Conservation (phyloP, 257 asterid species). For the Penstemon barbatus region DNA sequence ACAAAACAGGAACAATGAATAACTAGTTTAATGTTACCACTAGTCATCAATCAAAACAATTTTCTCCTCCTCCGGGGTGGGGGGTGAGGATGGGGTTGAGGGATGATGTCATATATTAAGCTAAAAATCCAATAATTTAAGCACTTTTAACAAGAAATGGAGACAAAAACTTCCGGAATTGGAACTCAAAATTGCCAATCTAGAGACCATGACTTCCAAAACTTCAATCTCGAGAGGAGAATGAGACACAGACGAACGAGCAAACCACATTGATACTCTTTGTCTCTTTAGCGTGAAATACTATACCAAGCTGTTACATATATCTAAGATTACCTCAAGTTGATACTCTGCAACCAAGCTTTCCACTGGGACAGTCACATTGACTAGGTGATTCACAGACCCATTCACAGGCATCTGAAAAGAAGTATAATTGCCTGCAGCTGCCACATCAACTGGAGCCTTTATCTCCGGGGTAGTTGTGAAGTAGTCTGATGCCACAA, state of each 20-base stretch:
- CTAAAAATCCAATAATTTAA: not conserved
- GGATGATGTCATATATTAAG: not conserved
- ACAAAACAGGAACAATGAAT: not conserved
- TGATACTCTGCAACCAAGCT: constrained; percentile 38
- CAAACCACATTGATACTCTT: too few species aligned
- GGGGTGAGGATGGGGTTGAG: too few species aligned
- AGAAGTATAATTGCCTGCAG: constrained; percentile 60
- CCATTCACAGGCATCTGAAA: constrained; percentile 57
- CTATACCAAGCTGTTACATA: too few species aligned
- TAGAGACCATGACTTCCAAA: too few species aligned
- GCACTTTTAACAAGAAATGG: too few species aligned
- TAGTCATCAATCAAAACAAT: not conserved
- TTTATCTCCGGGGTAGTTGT: constrained; percentile 71
- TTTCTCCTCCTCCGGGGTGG: not conserved
- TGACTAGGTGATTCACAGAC: constrained; percentile 31
- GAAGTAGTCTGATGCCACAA: constrained; percentile 74
- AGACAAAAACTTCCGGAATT: too few species aligned
- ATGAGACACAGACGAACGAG: too few species aligned
- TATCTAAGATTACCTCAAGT: constrained; percentile 45
- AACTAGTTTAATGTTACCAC: not conserved
- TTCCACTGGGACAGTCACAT: constrained; percentile 36
- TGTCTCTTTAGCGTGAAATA: too few species aligned
- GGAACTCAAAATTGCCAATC: too few species aligned
- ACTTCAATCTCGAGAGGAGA: too few species aligned
- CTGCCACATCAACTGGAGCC: constrained; percentile 75